These are phyloP conservation scores for Pseudogymnoascus sp. DNA, from an alignment of 2,329 filamentous ascomycete genomes.

Conservation along the genomic window DNA sequence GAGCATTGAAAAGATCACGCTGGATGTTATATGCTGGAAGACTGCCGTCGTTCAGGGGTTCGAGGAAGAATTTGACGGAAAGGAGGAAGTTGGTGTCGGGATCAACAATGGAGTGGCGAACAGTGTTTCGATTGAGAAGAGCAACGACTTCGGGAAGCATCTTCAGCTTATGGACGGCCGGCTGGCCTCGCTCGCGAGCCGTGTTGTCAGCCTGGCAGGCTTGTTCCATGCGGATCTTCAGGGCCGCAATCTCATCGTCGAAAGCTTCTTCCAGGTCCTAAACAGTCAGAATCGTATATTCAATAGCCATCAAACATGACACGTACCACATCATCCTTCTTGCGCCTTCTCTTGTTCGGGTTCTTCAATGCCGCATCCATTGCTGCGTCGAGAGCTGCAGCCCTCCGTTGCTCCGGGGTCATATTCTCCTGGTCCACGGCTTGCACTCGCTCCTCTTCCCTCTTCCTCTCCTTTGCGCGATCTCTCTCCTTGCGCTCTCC, in stretches of 20 bases:
- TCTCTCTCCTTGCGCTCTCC: conserved; percentile 28
- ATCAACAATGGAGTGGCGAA: conserved; percentile 78
- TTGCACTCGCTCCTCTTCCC: conserved; percentile 47
- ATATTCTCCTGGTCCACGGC: conserved; percentile 70
- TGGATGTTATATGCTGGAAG: conserved; percentile 97
- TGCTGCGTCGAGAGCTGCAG: conserved; percentile 74
- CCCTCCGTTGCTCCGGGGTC: conserved; percentile 76
- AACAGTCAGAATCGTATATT: conserved; percentile 16
- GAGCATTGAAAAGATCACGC: conserved; percentile 78
- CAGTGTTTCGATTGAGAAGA: conserved; percentile 81
- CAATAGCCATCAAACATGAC: neutral
- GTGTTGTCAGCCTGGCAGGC: conserved; percentile 82
- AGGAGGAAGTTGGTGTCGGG: conserved; percentile 93
- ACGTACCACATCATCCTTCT: conserved; percentile 81
- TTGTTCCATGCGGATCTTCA: conserved; percentile 84
- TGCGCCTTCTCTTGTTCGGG: conserved; percentile 56
- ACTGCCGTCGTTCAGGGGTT: conserved; percentile 88
- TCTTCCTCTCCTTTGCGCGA: conserved; percentile 31
- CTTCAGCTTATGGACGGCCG: conserved; percentile 87
- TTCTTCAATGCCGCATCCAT: conserved; percentile 87
- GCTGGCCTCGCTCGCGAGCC: conserved; percentile 69
- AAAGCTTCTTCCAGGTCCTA: conserved; percentile 85
- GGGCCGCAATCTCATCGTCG: conserved; percentile 79
- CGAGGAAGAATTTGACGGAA: conserved; percentile 93
- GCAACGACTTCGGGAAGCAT: conserved; percentile 85